phyloP scores from a whole-genome alignment of 2,329 filamentous ascomycete species.

The Coniella lustricola region DNA sequence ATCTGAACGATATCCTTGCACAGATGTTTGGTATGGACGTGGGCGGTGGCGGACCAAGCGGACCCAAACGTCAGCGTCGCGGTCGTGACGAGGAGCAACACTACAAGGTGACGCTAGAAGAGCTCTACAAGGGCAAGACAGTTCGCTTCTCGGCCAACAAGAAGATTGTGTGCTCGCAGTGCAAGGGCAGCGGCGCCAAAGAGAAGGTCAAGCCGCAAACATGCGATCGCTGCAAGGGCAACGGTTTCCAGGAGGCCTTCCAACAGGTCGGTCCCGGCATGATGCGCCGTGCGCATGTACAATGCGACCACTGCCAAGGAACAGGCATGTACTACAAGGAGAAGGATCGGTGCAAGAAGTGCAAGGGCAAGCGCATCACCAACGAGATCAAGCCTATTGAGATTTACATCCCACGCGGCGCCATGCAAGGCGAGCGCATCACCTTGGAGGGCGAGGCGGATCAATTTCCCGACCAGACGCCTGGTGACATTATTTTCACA shows the following conservation, averaged over 20 bases:
- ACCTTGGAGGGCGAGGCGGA: constrained; percentile 90
- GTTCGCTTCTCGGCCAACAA: constrained; percentile 95
- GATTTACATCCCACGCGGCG: constrained; percentile 88
- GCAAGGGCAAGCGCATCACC: constrained; percentile 83
- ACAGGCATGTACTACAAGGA: constrained; percentile 85
- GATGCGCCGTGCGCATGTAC: constrained; percentile 70
- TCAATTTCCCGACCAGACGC: constrained; percentile 79
- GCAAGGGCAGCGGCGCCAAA: constrained; percentile 85
- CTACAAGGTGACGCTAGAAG: constrained; percentile 86
- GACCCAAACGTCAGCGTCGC: constrained; percentile 49
- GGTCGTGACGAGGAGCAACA: constrained; percentile 82
- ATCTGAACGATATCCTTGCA: constrained; percentile 85
- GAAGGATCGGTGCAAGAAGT: constrained; percentile 98
- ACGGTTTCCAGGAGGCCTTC: constrained; percentile 69
- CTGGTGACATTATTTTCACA: constrained; percentile 89
- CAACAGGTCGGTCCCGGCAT: constrained; percentile 81
- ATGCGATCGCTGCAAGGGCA: constrained; percentile 79
- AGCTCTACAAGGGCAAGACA: constrained; percentile 97
- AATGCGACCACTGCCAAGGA: constrained; percentile 78
- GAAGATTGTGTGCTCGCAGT: constrained; percentile 79
- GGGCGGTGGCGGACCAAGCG: constrained; percentile 36
- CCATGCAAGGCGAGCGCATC: constrained; percentile 81
- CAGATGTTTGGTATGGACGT: constrained; percentile 85
- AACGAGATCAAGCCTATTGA: constrained; percentile 92
- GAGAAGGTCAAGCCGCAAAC: constrained; percentile 79